Percentiles rank a stretch among this genome's conserved stretches.
phyloP scores from a whole-genome alignment of 768 basidiomycete species.

The Tulasnella sp. region DNA sequence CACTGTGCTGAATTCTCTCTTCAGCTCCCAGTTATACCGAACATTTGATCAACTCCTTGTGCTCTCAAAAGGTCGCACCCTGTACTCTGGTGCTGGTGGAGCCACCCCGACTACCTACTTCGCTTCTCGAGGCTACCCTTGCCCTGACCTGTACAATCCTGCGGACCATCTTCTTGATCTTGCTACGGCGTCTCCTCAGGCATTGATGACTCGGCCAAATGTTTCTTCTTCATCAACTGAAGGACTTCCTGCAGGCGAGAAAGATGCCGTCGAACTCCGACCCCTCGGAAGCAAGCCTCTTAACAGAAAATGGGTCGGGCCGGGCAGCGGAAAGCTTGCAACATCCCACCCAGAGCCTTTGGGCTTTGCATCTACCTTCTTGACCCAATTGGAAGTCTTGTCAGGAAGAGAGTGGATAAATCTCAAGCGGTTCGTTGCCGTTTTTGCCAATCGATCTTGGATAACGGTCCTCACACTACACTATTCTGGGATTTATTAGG shows the following conservation, averaged over 20 bases:
- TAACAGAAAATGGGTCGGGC: neutral
- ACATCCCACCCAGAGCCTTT: slow-evolving; percentile 31
- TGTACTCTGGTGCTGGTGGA: slow-evolving; percentile 77
- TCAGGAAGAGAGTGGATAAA: slow-evolving; percentile 84
- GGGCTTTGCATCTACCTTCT: slow-evolving; percentile 67
- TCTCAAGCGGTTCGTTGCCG: slow-evolving; percentile 54
- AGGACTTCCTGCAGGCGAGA: neutral
- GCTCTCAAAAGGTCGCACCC: slow-evolving; percentile 67
- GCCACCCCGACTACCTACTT: slow-evolving; percentile 69
- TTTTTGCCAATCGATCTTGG: neutral
- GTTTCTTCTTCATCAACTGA: slow-evolving; percentile 4
- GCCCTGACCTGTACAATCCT: slow-evolving; percentile 80
- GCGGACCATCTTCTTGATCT: slow-evolving; percentile 91
- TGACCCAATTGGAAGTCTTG: slow-evolving; percentile 84
- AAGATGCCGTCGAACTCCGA: neutral
- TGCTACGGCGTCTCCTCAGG: slow-evolving; percentile 60
- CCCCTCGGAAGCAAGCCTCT: neutral
- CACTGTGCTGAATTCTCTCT: slow-evolving; percentile 30
- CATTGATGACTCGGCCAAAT: slow-evolving; percentile 35
- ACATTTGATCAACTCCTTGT: slow-evolving; percentile 78
- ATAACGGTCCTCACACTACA: neutral
- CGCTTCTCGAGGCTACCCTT: slow-evolving; percentile 48
- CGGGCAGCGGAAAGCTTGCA: slow-evolving; percentile 12
- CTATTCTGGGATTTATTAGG: slow-evolving; percentile 40
- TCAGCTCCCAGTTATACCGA: slow-evolving; percentile 76